Conservation (phyloP, 2,329 filamentous ascomycete genomes). For the Stemphylium vesicarium region DNA sequence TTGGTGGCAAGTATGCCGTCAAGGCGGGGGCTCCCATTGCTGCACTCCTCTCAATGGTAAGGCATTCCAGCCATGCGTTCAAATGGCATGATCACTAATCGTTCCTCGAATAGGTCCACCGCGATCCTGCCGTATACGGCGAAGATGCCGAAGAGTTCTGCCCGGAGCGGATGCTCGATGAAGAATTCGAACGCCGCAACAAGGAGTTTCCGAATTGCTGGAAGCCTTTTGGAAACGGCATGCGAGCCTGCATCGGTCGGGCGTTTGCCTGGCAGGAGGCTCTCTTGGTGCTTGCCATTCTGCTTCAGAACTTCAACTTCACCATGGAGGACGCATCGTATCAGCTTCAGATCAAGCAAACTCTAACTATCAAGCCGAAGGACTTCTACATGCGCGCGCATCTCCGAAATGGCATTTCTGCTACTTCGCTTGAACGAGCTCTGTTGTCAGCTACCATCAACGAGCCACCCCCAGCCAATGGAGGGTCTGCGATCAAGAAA, state of each 20-base stretch:
- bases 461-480: constrained; percentile 17
- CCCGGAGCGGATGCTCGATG: constrained; percentile 57
- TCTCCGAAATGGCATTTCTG: constrained; percentile 39
- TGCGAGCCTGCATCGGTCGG: constrained; percentile 60
- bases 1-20: constrained; percentile 50
- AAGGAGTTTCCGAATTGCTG: constrained; percentile 50
- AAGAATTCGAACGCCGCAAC: constrained; percentile 48
- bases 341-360: constrained; percentile 53
- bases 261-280: constrained; percentile 63
- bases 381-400: constrained; percentile 49
- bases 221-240: constrained; percentile 64
- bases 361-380: constrained; percentile 55
- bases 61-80: neutral
- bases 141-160: constrained; percentile 54
- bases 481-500: constrained; percentile 13
- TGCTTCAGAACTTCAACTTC: constrained; percentile 56
- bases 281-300: constrained; percentile 52
- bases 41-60: constrained; percentile 36
- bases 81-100: neutral
- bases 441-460: constrained; percentile 31
- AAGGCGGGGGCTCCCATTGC: constrained; percentile 42
- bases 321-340: constrained; percentile 53
- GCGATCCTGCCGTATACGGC: constrained; percentile 52
- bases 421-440: constrained; percentile 40
- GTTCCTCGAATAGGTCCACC: constrained; percentile 38